phyloP scores from a whole-genome alignment of 108 stramenopile species.

The Pseudonitzschia pungens region DNA sequence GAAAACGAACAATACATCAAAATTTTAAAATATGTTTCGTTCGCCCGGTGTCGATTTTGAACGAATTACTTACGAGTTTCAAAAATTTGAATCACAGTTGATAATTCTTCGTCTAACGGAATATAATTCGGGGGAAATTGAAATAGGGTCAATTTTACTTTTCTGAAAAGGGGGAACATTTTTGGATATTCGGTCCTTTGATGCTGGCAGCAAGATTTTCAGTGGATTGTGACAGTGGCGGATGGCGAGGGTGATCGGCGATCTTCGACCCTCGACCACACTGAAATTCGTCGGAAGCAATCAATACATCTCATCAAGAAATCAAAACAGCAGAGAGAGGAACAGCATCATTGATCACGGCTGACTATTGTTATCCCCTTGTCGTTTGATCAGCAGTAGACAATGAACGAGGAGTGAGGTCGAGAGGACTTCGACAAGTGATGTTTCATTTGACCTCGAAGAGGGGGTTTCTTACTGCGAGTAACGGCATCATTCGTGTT shows the following conservation, averaged over 20 bases:
- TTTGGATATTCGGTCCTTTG: not conserved
- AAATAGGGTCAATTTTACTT: not conserved
- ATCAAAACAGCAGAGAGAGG: too few species aligned
- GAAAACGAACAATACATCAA: not conserved
- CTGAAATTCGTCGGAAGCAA: not conserved
- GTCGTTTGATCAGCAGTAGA: not conserved
- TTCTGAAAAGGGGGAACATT: not conserved
- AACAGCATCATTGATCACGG: not conserved
- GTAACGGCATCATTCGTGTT: not conserved
- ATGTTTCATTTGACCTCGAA: not conserved
- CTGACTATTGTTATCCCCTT: not conserved
- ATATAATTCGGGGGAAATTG: not conserved
- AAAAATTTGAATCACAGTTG: not conserved
- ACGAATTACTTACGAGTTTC: not conserved
- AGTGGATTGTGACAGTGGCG: not conserved
- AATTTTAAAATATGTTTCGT: not conserved
- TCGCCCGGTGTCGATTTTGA: slow-evolving; percentile 3
- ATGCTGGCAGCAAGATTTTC: not conserved
- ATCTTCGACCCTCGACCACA: not conserved
- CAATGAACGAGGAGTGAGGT: not conserved
- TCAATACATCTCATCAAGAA: too few species aligned
- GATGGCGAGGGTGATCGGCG: too few species aligned
- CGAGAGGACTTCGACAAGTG: not conserved
- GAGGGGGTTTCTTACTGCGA: not conserved
- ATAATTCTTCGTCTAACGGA: not conserved